Evolutionary conservation across 257 asterid species (phyloP).

Genomic region (Forsythia viridissima): DNA sequence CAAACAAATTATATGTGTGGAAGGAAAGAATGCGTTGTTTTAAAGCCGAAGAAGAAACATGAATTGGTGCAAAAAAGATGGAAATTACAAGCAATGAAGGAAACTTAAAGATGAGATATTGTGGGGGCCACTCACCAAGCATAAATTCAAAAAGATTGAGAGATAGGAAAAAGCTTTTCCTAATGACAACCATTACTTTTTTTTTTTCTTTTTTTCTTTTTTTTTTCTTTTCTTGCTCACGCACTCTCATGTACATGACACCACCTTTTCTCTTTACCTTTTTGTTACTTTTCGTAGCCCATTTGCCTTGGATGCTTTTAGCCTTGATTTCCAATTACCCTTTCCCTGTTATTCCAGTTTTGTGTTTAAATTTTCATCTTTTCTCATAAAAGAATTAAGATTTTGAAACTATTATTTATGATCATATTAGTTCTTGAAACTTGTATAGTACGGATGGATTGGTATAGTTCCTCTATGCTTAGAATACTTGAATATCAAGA

Average conservation of each 20-base stretch:
- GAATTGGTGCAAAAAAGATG: slow-evolving; percentile 23
- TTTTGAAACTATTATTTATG: too few relatives aligned
- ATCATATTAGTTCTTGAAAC: too few relatives aligned
- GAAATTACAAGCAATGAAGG: slow-evolving; percentile 20
- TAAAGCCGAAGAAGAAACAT: slow-evolving; percentile 52
- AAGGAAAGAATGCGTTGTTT: slow-evolving; percentile 72
- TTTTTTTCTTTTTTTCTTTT: slow-evolving; percentile 10
- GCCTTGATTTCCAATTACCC: not conserved
- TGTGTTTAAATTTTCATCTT: not conserved
- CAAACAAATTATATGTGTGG: slow-evolving; percentile 44
- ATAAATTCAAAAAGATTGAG: slow-evolving; percentile 36
- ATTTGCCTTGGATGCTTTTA: slow-evolving; percentile 55
- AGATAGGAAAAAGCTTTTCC: slow-evolving; percentile 28
- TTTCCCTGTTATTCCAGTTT: not conserved
- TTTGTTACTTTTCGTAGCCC: slow-evolving; percentile 37
- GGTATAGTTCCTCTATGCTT: not conserved
- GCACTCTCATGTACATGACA: slow-evolving; percentile 41
- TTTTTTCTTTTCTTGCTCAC: slow-evolving; percentile 24
- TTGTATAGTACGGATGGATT: not conserved
- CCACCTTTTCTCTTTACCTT: slow-evolving; percentile 33
- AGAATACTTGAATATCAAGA: slow-evolving; percentile 13
- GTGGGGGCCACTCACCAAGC: slow-evolving; percentile 41
- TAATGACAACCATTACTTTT: slow-evolving; percentile 42
- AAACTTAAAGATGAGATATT: slow-evolving; percentile 31
- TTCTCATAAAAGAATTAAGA: too few relatives aligned